Evolutionary conservation across 2,329 filamentous ascomycete species (phyloP).

Genomic region (Aspergillus flavus): DNA sequence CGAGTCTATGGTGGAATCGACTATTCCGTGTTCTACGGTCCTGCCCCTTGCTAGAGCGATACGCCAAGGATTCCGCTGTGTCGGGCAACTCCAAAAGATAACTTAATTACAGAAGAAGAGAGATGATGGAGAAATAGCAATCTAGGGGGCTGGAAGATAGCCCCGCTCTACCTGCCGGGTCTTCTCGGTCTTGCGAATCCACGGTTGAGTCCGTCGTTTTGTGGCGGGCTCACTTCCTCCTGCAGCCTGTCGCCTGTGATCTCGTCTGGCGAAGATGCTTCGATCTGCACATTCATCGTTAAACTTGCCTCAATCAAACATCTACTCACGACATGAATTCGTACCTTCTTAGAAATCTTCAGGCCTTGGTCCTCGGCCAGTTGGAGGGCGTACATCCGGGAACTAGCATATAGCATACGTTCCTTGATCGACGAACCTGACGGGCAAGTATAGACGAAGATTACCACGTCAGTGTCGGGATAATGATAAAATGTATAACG

Average conservation of each 20-base stretch:
- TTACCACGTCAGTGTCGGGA: constrained; percentile 48
- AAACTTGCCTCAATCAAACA: constrained; percentile 15
- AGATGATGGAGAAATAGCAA: constrained; percentile 12
- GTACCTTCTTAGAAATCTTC: constrained; percentile 59
- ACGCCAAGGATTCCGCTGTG: background rate
- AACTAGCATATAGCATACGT: constrained; percentile 66
- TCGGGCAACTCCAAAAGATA: constrained; percentile 13
- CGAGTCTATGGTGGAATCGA: constrained; percentile 6
- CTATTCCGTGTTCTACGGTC: constrained; percentile 7
- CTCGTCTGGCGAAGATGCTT: constrained; percentile 62
- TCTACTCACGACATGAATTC: constrained; percentile 10
- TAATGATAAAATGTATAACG: constrained; percentile 65
- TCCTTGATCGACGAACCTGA: constrained; percentile 64
- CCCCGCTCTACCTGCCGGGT: constrained; percentile 52
- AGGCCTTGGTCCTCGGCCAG: constrained; percentile 60
- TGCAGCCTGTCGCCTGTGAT: constrained; percentile 56
- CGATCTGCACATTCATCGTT: constrained; percentile 47
- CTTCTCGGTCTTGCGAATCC: constrained; percentile 67
- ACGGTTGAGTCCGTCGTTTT: constrained; percentile 51
- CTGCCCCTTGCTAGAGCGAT: constrained; percentile 5
- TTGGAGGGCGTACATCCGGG: constrained; percentile 55
- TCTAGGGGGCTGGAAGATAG: constrained; percentile 7
- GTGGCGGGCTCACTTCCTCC: constrained; percentile 56
- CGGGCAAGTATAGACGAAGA: constrained; percentile 69
- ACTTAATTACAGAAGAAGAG: constrained; percentile 11